Evolutionary conservation across 2,329 filamentous ascomycete genomes (phyloP).

Genomic region (Trichoderma koningii): DNA sequence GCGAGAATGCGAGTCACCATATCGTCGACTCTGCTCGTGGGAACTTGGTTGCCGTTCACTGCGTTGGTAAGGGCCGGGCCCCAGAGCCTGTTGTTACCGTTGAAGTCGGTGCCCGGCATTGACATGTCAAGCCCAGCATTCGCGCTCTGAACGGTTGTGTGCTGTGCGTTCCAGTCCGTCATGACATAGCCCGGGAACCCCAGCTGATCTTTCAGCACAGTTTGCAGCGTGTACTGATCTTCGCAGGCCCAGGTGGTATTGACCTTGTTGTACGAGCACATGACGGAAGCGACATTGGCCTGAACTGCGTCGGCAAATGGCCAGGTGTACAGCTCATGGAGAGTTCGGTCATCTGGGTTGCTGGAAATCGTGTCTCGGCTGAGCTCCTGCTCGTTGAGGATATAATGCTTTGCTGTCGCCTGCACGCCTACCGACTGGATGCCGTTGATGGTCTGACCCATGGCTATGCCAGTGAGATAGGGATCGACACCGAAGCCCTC

Average conservation of each 20-base stretch:
- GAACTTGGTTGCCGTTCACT: slow-evolving; percentile 59
- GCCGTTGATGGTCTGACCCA: slow-evolving; percentile 62
- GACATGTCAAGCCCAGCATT: slow-evolving; percentile 35
- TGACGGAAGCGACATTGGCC: slow-evolving; percentile 65
- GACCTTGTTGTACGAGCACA: slow-evolving; percentile 75
- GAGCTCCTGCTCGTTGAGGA: slow-evolving; percentile 70
- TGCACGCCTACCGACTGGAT: slow-evolving; percentile 55
- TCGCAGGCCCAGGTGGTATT: slow-evolving; percentile 70
- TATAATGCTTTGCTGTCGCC: slow-evolving; percentile 61
- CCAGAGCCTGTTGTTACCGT: slow-evolving; percentile 57
- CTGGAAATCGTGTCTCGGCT: slow-evolving; percentile 56
- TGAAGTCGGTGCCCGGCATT: slow-evolving; percentile 70
- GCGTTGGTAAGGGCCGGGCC: slow-evolving; percentile 54
- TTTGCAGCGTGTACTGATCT: slow-evolving; percentile 62
- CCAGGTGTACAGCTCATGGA: slow-evolving; percentile 67
- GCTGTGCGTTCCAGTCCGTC: slow-evolving; percentile 71
- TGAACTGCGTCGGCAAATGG: slow-evolving; percentile 70
- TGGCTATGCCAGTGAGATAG: slow-evolving; percentile 66
- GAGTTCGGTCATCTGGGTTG: slow-evolving; percentile 63
- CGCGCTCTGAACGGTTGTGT: slow-evolving; percentile 24
- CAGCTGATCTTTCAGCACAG: slow-evolving; percentile 68
- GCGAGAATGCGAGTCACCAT: slow-evolving; percentile 67
- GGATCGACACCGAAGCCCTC: slow-evolving; percentile 81
- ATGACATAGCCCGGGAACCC: slow-evolving; percentile 67
- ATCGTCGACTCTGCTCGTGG: slow-evolving; percentile 64